These are phyloP conservation scores for Suhomyces terraborum DNA, from an alignment of 1,139 yeast species.

Conservation along the genomic window DNA sequence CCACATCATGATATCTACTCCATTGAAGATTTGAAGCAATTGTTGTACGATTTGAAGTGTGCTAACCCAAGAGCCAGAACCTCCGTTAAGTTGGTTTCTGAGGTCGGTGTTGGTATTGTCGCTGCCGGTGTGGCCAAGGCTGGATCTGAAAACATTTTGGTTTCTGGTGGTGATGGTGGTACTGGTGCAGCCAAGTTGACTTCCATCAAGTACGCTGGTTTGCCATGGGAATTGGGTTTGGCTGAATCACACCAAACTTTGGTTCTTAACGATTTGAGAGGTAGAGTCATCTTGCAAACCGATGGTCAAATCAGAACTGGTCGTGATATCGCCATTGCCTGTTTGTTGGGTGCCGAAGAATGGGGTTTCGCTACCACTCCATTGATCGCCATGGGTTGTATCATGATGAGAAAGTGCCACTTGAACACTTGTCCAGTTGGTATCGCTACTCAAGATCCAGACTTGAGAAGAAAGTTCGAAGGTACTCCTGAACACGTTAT, in stretches of 20 bases:
- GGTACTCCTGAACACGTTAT: conserved; percentile 99
- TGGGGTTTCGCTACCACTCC: conserved; percentile 99
- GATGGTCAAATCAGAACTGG: conserved; percentile 98
- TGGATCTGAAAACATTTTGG: conserved; percentile 92
- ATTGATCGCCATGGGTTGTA: conserved; percentile 95
- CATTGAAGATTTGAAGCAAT: conserved; percentile 95
- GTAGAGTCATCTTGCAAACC: conserved; percentile 91
- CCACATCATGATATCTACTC: conserved; percentile 99
- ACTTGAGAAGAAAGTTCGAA: conserved; percentile 82
- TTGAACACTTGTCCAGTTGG: conserved; percentile 96
- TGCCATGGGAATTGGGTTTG: conserved; percentile 98
- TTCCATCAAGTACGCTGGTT: conserved; percentile 93
- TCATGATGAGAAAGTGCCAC: conserved; percentile 85
- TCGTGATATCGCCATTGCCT: conserved; percentile 93
- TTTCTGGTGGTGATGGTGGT: conserved; percentile 99
- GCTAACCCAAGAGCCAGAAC: conserved; percentile 96
- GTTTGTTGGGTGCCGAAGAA: conserved; percentile 95
- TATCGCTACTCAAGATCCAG: conserved; percentile 98
- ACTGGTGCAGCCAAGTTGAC: conserved; percentile 99
- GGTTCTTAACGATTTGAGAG: conserved; percentile 93
- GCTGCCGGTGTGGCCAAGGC: conserved; percentile 99
- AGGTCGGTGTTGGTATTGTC: conserved; percentile 98
- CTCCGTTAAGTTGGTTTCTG: conserved; percentile 93
- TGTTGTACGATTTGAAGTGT: conserved; percentile 94
- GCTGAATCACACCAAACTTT: conserved; percentile 98